Base-by-base conservation (phyloP, 2,329 filamentous ascomycete genomes). In the Alternaria infectoria region DNA sequence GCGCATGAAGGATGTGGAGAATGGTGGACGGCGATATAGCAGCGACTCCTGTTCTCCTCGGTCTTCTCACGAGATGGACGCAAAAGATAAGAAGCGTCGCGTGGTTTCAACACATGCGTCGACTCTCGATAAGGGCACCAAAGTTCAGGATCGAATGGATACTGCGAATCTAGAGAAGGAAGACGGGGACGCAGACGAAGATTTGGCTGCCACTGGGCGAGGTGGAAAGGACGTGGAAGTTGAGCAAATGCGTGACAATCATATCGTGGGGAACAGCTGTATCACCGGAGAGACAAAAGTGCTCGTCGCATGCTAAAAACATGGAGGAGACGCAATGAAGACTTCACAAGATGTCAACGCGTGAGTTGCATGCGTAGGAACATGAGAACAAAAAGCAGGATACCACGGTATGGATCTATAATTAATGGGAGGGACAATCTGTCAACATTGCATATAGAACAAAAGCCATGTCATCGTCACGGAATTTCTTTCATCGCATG, bases 1-100 rank as follows among this genome's bases (percentile, higher is more conserved):
- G 10, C 67, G 70, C n/a, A 72, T 74, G 70, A 73, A 76, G 32
- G 68, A 63, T 47, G 68, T 75, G 66, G 70, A 69, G 69, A 59
- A 74, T 6, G 62, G 62, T n/a, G 64, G 64, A 6, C 64, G 62
- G 19, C 56, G 66, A 15, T 46, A 69, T 25, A 70, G 64, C 46
- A 64, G 57, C 26, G 61, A 55, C 15, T 62, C 72, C 2, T 57
- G 52, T 21, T n/a, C 49, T 23, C n/a, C 30, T 11, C n/a, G 4
- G n/a, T 17, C 8, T 52, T 11, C 11, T 17, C 5, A 25, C 5
- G 13, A 36, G n/a, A 40, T 10, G 19, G 19, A 15, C 13, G 4
- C 23, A 15, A 12, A 36, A 32, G 64, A 64, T 23, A 9, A 19
- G 45, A 15, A 68, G 15, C 8, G 5, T 25, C 19, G 13, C 7